A percentile compares a stretch with the other conserved stretches of the same genome.
phyloP scores from a whole-genome alignment of 495 filamentous ascomycete genomes.

The Baudoinia panamericana region DNA sequence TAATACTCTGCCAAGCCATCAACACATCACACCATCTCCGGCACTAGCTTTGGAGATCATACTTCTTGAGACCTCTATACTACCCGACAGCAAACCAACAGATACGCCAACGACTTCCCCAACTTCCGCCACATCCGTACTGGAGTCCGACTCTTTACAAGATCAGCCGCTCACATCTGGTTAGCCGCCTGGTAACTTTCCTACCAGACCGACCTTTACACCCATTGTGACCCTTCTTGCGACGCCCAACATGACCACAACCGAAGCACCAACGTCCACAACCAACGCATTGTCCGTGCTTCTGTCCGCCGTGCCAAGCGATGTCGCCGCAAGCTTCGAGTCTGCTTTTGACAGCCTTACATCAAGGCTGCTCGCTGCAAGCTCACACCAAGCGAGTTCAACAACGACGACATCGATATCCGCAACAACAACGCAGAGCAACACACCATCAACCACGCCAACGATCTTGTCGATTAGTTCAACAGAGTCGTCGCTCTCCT shows the following conservation, averaged over 20 bases:
- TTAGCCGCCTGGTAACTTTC: no score
- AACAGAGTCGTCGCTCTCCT: background rate
- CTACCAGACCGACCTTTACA: no score
- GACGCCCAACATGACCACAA: background rate
- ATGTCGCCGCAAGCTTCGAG: conserved; percentile 2
- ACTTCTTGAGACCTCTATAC: no score
- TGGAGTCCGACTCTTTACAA: background rate
- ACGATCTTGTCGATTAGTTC: background rate
- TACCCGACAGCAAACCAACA: background rate
- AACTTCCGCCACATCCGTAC: background rate
- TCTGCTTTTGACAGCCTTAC: background rate
- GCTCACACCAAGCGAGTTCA: no score
- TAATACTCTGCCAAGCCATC: background rate
- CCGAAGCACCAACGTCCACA: background rate
- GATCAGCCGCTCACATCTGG: background rate
- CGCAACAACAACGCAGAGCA: background rate
- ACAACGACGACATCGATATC: background rate
- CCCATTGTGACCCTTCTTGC: background rate
- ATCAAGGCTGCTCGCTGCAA: background rate
- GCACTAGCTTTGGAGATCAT: background rate
- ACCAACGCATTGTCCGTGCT: conserved; percentile 12
- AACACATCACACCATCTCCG: background rate
- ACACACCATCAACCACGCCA: background rate
- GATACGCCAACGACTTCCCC: background rate
- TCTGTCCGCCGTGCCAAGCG: conserved; percentile 3